Conservation (phyloP, 148 eudicot genomes). For the Rhododendron ovatum region DNA sequence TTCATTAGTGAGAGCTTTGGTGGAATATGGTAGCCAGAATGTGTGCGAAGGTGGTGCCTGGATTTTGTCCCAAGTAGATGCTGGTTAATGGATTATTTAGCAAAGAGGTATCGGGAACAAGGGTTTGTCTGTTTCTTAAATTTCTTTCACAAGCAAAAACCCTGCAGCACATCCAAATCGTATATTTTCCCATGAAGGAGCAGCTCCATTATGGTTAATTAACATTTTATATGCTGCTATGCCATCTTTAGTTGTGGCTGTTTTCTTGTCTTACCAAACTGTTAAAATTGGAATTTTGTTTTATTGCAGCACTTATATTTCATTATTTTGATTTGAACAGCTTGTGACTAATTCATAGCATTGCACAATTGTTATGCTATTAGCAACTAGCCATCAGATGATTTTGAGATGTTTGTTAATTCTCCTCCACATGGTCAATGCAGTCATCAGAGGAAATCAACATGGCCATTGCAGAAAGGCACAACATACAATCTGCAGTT, state of each 20-base stretch:
- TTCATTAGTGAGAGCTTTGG: background rate
- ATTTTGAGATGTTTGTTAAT: background rate
- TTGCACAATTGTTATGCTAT: background rate
- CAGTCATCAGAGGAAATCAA: constrained; percentile 48
- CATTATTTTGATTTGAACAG: background rate
- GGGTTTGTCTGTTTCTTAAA: background rate
- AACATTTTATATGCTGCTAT: background rate
- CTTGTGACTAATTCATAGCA: background rate
- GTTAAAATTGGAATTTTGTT: background rate
- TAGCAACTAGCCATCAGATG: background rate
- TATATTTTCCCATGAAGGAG: background rate
- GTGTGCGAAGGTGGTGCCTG: background rate
- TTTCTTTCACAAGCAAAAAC: background rate
- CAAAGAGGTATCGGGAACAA: background rate
- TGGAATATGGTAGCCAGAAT: background rate
- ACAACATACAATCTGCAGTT: constrained; percentile 37
- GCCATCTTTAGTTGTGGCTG: background rate
- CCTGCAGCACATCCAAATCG: background rate
- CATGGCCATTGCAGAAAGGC: constrained; percentile 56
- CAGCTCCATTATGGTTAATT: background rate
- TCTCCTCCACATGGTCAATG: constrained; percentile 10
- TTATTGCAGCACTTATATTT: background rate
- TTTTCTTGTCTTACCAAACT: background rate
- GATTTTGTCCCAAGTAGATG: background rate
- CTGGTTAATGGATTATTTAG: background rate